Evolutionary conservation across 2,329 filamentous ascomycete species (phyloP), one percentile per base, ranked within the genome.

Genomic region (Aspergillus neoniger): DNA sequence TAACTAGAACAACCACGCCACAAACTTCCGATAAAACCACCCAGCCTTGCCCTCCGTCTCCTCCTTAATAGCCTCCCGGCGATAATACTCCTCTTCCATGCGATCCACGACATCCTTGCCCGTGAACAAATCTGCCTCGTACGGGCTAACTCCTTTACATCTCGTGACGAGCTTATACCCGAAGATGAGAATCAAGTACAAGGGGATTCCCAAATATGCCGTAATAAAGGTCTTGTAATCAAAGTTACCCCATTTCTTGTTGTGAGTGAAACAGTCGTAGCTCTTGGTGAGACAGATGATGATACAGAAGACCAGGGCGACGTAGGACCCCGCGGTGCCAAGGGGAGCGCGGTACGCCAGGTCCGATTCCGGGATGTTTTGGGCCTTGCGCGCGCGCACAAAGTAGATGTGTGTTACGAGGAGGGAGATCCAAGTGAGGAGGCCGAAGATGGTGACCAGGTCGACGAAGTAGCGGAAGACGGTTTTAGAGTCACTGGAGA

Each of bases 221-320:
- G 88, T 91, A 74, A 93, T 85, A 76, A 93, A 92, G 69, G 85
- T 88, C 80, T 89, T 87, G 81, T 90, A 90, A 74, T 90, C 85
- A 65, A 91, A 91, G 54, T 80, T 80, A 56, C 81, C 82, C 59
- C 82, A 80, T 66, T 79, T 70, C 67, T 73, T 57, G 44, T 69
- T 75, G 60, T 74, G 76, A 2, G 86, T 81, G 75, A 95, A 95
- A 61, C 89, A 88, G 58, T 85, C 82, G 76, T 87, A 95, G 81
- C 92, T 93, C 84, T 95, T 96, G 71, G 91, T 94, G 55, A 96
- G 72, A 1, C 89, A 85, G 63, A 95, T 90, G 36, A 95, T 72
- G 70, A 83, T 82, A 77, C 89, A 92, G 77, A 92, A 88, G 70
- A 81, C 79, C 2, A 95, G 81, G 0, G 89, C 89, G 61, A 80